A percentile compares a stretch with the other conserved stretches of the same genome.
These are phyloP conservation scores for Podila clonocystis DNA, from an alignment of 192 early-diverging fungal genomes.

Conservation along the genomic window DNA sequence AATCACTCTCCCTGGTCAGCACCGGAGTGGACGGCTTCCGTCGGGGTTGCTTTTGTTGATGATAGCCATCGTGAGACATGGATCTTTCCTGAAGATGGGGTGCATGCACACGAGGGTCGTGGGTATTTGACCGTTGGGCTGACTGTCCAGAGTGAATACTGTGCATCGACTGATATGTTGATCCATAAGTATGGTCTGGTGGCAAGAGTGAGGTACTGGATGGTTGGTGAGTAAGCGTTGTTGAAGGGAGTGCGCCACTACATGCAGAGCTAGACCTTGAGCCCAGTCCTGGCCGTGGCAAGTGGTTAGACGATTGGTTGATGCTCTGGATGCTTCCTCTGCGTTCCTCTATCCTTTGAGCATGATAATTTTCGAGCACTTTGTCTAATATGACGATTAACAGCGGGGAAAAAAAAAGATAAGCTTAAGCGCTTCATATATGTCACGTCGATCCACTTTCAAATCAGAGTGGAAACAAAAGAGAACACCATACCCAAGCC, in stretches of 20 bases:
- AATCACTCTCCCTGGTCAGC: conserved; percentile 9
- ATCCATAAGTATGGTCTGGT: conserved; percentile 31
- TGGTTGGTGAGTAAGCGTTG: conserved; percentile 30
- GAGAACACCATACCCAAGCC: conserved; percentile 31
- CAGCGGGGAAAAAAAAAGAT: not conserved
- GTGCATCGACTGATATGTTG: conserved; percentile 14
- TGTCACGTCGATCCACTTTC: not conserved
- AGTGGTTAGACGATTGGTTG: not conserved
- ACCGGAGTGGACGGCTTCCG: conserved; percentile 12
- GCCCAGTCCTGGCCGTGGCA: conserved; percentile 15
- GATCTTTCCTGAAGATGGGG: conserved; percentile 34
- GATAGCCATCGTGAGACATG: conserved; percentile 11
- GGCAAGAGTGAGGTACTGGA: conserved; percentile 25
- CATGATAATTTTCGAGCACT: conserved; percentile 15
- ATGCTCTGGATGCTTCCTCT: conserved; percentile 36
- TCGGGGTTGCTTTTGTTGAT: conserved; percentile 14
- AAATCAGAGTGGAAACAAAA: conserved; percentile 3
- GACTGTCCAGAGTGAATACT: not conserved
- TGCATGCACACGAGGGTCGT: conserved; percentile 20
- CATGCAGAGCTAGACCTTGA: conserved; percentile 32
- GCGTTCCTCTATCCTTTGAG: conserved; percentile 19
- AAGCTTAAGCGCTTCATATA: not conserved
- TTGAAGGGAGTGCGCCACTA: conserved; percentile 18
- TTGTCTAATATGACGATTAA: conserved; percentile 10
- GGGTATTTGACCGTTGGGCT: conserved; percentile 5